Base-by-base conservation (phyloP, 1,139 yeast species). In the Hanseniaspora sp. region DNA sequence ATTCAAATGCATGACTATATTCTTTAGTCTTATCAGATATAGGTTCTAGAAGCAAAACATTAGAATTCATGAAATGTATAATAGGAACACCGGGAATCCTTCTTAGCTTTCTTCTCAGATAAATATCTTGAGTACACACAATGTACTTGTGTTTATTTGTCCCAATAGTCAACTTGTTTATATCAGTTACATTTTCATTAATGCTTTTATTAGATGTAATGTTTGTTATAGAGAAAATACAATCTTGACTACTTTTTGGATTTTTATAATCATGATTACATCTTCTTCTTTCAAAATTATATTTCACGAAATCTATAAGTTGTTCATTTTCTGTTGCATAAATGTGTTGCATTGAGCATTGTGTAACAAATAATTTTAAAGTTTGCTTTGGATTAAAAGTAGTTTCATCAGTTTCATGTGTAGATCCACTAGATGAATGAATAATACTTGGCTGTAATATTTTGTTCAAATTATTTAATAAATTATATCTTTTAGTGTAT, bases 1-100 rank as follows among this genome's bases (percentile, higher is more conserved):
- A 66, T 67, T 92, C 98, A 49, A 76, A 71, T 38, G 68, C 63
- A 44, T 70, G 69, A 45, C 86, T 80, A 38, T 75, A 77, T 53
- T 71, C 69, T 17, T 76, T 74, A 48, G 94, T 83, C 11, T 85
- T 85, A 46, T 77, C 78, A 52, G 95, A 84, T 60, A 90, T 72
- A 13, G 96, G 96, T 68, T 92, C 99, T 94, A 92, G 82, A 46
- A 92, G 82, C 92, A 92, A 86, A 28, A 94, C 98, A 0, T 95
- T 80, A 59, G 96, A 75, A 64, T 85, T 83, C 78, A 92, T 80
- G 29, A 51, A 51, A 67, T 85, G 88, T 8, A 90, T 72, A 60
- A 92, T 69, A 0, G 99, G 99, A 2, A 87, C 84, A 11, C 96
- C 98, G 0, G 98, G 95, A 15, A 88, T 74, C 37, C 72, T 72